Conservation (phyloP, 345 rosid species). For the Citrus hindsii region DNA sequence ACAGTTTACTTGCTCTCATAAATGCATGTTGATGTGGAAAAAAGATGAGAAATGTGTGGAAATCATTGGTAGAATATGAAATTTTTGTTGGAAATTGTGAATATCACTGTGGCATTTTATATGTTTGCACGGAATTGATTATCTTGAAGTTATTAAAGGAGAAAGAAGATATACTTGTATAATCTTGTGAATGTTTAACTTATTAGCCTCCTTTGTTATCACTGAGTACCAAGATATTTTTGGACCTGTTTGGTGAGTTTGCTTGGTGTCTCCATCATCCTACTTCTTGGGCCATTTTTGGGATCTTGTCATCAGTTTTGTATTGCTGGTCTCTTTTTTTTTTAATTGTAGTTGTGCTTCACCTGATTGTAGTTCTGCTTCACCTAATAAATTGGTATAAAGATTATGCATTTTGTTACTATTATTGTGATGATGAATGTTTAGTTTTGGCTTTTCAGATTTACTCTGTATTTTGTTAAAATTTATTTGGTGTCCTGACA, state of each 20-base stretch:
- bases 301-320: neutral
- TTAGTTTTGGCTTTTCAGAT: neutral
- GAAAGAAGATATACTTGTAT: neutral
- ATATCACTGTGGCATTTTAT: neutral
- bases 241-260: neutral
- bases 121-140: neutral
- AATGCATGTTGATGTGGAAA: neutral
- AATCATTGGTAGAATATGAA: neutral
- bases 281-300: neutral
- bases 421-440: neutral
- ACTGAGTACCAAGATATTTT: neutral
- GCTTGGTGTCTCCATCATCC: neutral
- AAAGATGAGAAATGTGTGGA: neutral
- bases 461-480: neutral
- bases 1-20: neutral
- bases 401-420: neutral
- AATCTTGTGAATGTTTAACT: neutral
- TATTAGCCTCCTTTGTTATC: neutral
- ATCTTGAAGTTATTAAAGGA: neutral
- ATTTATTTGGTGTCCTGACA: neutral
- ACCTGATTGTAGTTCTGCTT: neutral
- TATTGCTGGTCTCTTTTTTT: neutral
- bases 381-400: neutral
- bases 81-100: neutral
- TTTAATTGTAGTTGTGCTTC: neutral